A percentile compares a stretch with the other conserved stretches of the same genome.
Evolutionary conservation across 305 asterid species (phyloP).

Genomic region (Euphrasia arctica): DNA sequence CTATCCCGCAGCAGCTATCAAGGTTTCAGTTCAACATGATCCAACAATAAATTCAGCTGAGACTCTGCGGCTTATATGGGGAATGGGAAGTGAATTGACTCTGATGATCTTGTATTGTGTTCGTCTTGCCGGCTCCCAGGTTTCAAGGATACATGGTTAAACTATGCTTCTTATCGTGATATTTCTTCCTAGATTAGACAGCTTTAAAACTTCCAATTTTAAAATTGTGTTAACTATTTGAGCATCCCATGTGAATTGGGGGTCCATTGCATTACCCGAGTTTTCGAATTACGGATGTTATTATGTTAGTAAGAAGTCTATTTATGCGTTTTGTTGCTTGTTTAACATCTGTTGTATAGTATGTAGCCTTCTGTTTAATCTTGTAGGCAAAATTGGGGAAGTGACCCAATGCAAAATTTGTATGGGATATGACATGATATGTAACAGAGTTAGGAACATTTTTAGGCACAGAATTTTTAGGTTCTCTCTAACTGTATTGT

Average conservation of each 20-base stretch:
- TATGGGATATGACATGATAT: not conserved
- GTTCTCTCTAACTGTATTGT: not conserved
- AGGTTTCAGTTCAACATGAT: constrained; percentile 97
- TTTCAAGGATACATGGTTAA: constrained; percentile 17
- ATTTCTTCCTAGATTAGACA: constrained; percentile 23
- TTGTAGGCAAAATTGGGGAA: constrained; percentile 11
- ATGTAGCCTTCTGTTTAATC: not conserved
- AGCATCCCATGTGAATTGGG: constrained; percentile 12
- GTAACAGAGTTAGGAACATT: not conserved
- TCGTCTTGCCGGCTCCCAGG: constrained; percentile 7
- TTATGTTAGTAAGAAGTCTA: not conserved
- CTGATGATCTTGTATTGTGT: constrained; percentile 21
- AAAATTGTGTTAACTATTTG: constrained; percentile 15
- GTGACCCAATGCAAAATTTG: constrained; percentile 1
- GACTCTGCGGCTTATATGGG: constrained; percentile 6
- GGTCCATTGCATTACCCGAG: too few species aligned
- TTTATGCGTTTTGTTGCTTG: not conserved
- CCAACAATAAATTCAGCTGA: constrained; percentile 43
- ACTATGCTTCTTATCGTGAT: constrained; percentile 21
- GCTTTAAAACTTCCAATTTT: constrained; percentile 7
- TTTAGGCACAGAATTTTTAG: not conserved
- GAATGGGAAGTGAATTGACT: constrained; percentile 6
- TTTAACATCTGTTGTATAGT: constrained; percentile 1
- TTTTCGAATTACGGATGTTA: not conserved
- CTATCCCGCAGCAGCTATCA: constrained; percentile 96